Percentiles rank a stretch among this genome's conserved stretches.
Conservation (phyloP, 1,139 yeast species). For the Nematodospora anomalae region DNA sequence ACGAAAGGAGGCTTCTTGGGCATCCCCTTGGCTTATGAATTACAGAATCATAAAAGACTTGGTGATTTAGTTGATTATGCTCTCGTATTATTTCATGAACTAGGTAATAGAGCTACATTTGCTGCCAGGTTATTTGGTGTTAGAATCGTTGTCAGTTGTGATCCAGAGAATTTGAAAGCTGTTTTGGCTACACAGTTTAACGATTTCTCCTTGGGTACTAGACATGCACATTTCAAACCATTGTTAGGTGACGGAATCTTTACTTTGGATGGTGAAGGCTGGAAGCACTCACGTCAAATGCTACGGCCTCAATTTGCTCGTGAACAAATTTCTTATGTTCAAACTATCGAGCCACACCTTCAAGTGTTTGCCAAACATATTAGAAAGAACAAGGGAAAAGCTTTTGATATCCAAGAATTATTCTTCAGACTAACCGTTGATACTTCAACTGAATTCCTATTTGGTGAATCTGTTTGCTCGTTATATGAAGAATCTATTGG, state of each 20-base stretch:
- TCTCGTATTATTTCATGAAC: conserved; percentile 15
- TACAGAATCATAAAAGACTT: conserved; percentile 19
- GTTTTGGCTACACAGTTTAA: conserved; percentile 46
- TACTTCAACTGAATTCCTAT: conserved; percentile 58
- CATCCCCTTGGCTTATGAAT: conserved; percentile 12
- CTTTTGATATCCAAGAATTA: conserved; percentile 38
- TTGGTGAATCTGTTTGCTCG: conserved; percentile 52
- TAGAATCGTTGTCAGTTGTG: conserved; percentile 21
- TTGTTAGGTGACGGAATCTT: conserved; percentile 59
- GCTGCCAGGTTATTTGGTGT: conserved; percentile 41
- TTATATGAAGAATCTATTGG: conserved; percentile 33
- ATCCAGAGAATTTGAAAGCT: conserved; percentile 38
- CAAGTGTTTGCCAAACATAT: conserved; percentile 36
- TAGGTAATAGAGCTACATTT: conserved; percentile 14
- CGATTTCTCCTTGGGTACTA: conserved; percentile 51
- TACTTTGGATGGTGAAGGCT: conserved; percentile 55
- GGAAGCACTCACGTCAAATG: conserved; percentile 58
- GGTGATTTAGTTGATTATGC: conserved; percentile 29
- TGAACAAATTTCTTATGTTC: conserved; percentile 49
- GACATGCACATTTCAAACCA: conserved; percentile 43
- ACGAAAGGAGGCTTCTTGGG: conserved; percentile 17
- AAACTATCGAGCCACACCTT: conserved; percentile 46
- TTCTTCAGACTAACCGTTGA: conserved; percentile 52
- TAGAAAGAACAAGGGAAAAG: conserved; percentile 20
- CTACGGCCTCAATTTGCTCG: conserved; percentile 56